Evolutionary conservation across 805 yeast genomes (phyloP), one percentile per base, ranked within the genome.

Genomic region (Zygoascus ofunaensis): DNA sequence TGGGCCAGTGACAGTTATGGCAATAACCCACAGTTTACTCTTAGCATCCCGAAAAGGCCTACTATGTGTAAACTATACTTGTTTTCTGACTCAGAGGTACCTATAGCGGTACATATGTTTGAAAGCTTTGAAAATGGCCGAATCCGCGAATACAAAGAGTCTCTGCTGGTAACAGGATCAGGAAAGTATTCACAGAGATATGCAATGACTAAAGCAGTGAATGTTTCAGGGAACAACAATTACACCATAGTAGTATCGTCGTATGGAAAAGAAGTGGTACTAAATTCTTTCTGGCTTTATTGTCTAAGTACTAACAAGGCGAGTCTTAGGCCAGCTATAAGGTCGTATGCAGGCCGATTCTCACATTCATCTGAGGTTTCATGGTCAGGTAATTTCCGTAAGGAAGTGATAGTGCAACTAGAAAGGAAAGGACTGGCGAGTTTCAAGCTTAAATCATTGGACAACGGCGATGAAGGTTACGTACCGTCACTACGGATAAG

Each of bases 1-100:
- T 74, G 78, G 76, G 47, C 71, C 0, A 46, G 63, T 20, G 62
- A 71, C 4, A 58, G 71, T 0, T 80, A 68, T 51, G 54, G 72
- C 18, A 54, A 63, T 7, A 80, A 80, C 49, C 86, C 86, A 0
- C 84, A 78, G 49, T 77, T 64, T 47, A 61, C 56, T 24, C 34
- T 72, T 41, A 55, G 38, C 49, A 52, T 47, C n/a, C 10, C 36
- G 8, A 38, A 38, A 21, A 35, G 38, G 4, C 18, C 39, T 15
- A n/a, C 30, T 18, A 28, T 32, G 3, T 26, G 52, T 4, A 48
- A 39, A 20, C 14, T 64, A 24, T 52, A 66, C 14, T 53, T 62
- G 23, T 41, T 59, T 3, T 49, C 57, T 1, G 49, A 52, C 14
- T 37, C 49, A 2, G 47, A 57, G n/a, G 49, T 54, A 2, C 56